These are phyloP conservation scores for Turnera subulata DNA, from an alignment of 345 rosid genomes.

Conservation along the genomic window DNA sequence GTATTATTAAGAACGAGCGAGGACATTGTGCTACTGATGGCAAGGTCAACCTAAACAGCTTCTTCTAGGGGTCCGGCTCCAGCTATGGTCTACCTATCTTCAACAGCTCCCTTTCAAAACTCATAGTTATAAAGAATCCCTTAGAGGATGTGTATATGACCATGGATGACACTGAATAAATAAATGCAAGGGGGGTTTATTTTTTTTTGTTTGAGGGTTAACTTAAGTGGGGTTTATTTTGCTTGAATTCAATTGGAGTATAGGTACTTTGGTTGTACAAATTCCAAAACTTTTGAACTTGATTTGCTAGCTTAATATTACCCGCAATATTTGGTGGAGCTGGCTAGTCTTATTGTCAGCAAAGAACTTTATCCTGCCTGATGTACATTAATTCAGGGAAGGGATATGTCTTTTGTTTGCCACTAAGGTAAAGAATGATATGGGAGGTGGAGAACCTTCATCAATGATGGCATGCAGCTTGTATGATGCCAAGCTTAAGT, in stretches of 20 bases:
- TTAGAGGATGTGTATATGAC: too few species aligned
- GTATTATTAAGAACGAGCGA: background rate
- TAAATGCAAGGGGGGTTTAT: too few species aligned
- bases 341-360: too few species aligned
- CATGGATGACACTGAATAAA: too few species aligned
- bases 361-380: slow-evolving; percentile 11
- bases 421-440: slow-evolving; percentile 36
- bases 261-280: too few species aligned
- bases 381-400: slow-evolving; percentile 28
- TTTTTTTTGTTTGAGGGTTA: too few species aligned
- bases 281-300: too few species aligned
- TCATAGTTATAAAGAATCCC: too few species aligned
- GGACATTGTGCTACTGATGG: slow-evolving; percentile 9
- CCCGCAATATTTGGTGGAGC: too few species aligned
- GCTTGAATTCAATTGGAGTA: too few species aligned
- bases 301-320: too few species aligned
- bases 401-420: slow-evolving; percentile 43
- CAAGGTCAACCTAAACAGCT: slow-evolving; percentile 30
- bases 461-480: slow-evolving; percentile 12
- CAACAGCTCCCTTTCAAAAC: background rate
- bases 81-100: background rate
- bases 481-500: slow-evolving; percentile 34
- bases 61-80: slow-evolving; percentile 10
- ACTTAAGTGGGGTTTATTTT: too few species aligned
- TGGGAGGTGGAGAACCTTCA: slow-evolving; percentile 22